A percentile compares a stretch with the other conserved stretches of the same genome.
These are phyloP conservation scores for Arxiozyma bovina DNA, from an alignment of 1,139 yeast species.

Conservation along the genomic window DNA sequence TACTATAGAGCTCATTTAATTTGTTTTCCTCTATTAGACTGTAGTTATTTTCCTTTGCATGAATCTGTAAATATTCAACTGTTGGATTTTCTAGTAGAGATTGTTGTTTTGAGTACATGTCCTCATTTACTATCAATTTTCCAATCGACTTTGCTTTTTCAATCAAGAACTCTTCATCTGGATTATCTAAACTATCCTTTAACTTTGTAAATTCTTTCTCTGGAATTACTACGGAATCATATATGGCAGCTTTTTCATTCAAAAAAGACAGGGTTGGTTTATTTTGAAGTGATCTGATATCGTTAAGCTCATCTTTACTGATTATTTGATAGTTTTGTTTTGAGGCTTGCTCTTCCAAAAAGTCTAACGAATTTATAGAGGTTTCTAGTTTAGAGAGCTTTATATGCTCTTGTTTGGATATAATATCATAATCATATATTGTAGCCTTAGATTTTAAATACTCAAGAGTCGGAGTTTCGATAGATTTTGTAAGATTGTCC, in stretches of 20 bases:
- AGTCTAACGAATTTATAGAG: slow-evolving; percentile 9
- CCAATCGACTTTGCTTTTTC: slow-evolving; percentile 1
- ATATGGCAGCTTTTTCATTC: slow-evolving; percentile 16
- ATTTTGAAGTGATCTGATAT: not conserved
- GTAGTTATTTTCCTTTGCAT: slow-evolving; percentile 22
- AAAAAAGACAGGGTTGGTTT: slow-evolving; percentile 16
- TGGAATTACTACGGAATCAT: slow-evolving; percentile 4
- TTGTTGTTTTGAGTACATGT: slow-evolving; percentile 13
- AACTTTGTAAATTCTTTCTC: slow-evolving; percentile 3
- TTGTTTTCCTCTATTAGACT: slow-evolving; percentile 15
- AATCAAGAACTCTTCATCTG: slow-evolving; percentile 15
- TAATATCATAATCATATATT: not conserved
- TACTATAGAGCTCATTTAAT: slow-evolving; percentile 2
- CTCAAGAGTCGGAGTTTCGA: slow-evolving; percentile 14
- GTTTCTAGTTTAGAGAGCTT: not conserved
- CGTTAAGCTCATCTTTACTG: slow-evolving; percentile 16
- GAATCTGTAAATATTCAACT: slow-evolving; percentile 18
- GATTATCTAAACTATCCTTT: slow-evolving; percentile 2
- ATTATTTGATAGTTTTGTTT: not conserved
- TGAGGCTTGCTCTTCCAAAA: not conserved
- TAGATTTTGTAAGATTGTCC: not conserved
- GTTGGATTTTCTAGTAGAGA: slow-evolving; percentile 6
- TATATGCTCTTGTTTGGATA: slow-evolving; percentile 2
- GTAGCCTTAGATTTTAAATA: slow-evolving; percentile 7
- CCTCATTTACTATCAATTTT: not conserved